Base-by-base conservation (phyloP, 768 basidiomycete species). In the Podaxis sp. region DNA sequence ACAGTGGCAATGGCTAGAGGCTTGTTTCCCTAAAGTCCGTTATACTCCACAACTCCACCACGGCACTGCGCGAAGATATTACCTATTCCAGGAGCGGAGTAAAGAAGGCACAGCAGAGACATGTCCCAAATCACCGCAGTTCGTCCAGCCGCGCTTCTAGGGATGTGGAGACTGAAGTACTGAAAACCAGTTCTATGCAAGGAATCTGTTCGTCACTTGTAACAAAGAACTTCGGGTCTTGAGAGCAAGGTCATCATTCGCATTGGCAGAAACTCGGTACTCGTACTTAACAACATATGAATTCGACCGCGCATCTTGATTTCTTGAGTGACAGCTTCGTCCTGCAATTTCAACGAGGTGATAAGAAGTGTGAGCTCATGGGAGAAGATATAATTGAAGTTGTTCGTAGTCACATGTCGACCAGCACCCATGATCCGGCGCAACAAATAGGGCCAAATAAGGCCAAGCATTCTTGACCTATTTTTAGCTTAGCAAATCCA, bases 21-120 rank as follows among this genome's bases (percentile, higher is more conserved):
- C 44, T 46, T n/a, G 19, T 58, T 3, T 46, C 2, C 26, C 44
- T 48, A 58, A 58, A 58, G 26, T 58, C 57, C 28, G n/a, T 48
- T 44, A 26, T 15, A 7, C 42, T 30, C 44, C 57, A 28, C 28
- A 4, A 33, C 42, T n/a, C 44, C 57, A 28, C 28, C 3, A 48
- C 12, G 30, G 8, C 28, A 19, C 44, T 46, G 26, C 40, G 24
- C 13, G 17, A 44, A 48, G 19, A 46, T 17, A 19, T 7, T 46
- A 6, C n/a, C 19, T 19, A 9, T 17, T 46, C 57, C 42, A 15
- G 42, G n/a, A 48, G 30, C 26, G 26, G n/a, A 22, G 26, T 33
- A 49, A 59, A 22, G 49, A 46, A 59, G 49, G 33, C 46, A 59
- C 46, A n/a, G 46, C 15, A 13, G 46, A 19, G n/a, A 22, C 46